Percentiles rank a stretch among this genome's conserved stretches.
Evolutionary conservation across 2,329 filamentous ascomycete species (phyloP).

Genomic region (Ilyonectria robusta): DNA sequence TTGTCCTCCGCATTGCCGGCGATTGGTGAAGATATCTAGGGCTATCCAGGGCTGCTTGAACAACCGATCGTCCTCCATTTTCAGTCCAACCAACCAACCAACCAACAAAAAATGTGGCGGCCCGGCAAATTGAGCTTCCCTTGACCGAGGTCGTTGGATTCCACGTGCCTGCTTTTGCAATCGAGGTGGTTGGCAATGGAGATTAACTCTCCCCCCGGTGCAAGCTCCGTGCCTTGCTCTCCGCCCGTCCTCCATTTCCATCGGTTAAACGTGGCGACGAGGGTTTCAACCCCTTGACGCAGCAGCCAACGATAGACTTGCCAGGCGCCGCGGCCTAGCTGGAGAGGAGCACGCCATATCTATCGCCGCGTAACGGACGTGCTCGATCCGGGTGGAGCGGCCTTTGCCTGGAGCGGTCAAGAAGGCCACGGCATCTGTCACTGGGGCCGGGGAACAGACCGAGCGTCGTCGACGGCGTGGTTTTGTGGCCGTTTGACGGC

Average conservation of each 20-base stretch:
- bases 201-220: background rate
- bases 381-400: slow-evolving; percentile 44
- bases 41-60: background rate
- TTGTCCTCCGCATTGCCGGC: background rate
- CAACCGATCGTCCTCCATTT: background rate
- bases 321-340: slow-evolving; percentile 6
- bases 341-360: slow-evolving; percentile 34
- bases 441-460: slow-evolving; percentile 16
- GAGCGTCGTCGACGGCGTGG: slow-evolving; percentile 6
- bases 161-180: background rate
- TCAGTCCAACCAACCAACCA: slow-evolving; percentile 1
- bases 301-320: background rate
- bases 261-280: slow-evolving; percentile 17
- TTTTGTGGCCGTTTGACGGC: background rate
- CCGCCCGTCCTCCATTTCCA: slow-evolving; percentile 10
- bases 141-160: slow-evolving; percentile 11
- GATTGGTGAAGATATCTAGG: background rate
- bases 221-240: background rate
- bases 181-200: background rate
- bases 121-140: slow-evolving; percentile 5
- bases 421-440: slow-evolving; percentile 28
- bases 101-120: slow-evolving; percentile 7
- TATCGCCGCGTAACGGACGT: slow-evolving; percentile 41
- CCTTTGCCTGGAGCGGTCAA: slow-evolving; percentile 37
- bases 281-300: slow-evolving; percentile 24